Evolutionary conservation across 2,329 filamentous ascomycete species (phyloP).

Genomic region (Geoglossum cookeanum): DNA sequence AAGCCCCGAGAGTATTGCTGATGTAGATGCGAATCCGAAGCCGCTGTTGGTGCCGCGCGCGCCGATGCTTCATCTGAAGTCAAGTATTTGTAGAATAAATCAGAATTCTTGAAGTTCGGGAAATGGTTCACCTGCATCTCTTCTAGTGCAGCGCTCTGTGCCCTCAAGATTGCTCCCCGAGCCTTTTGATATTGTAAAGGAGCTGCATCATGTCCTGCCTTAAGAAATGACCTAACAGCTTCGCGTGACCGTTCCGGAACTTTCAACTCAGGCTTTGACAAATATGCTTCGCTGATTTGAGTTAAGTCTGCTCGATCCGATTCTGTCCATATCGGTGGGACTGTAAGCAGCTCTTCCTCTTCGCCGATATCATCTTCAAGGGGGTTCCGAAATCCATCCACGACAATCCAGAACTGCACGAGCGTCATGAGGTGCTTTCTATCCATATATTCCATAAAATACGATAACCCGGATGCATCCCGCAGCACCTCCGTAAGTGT

Average conservation of each 20-base stretch:
- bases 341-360: constrained; percentile 35
- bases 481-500: constrained; percentile 72
- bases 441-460: constrained; percentile 99
- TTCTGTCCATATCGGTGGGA: constrained; percentile 46
- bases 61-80: constrained; percentile 55
- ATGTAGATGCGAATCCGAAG: constrained; percentile 7
- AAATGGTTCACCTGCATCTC: constrained; percentile 69
- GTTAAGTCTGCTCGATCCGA: constrained; percentile 74
- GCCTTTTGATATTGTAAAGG: constrained; percentile 68
- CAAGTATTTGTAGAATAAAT: constrained; percentile 89
- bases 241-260: constrained; percentile 50
- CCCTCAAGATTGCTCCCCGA: constrained; percentile 58
- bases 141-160: constrained; percentile 68
- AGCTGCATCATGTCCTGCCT: constrained; percentile 56
- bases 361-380: constrained; percentile 72
- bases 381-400: constrained; percentile 88
- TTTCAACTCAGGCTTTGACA: constrained; percentile 64
- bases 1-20: background rate
- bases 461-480: constrained; percentile 77
- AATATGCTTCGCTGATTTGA: constrained; percentile 79
- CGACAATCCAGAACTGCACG: constrained; percentile 96
- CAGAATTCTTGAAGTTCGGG: constrained; percentile 73
- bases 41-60: constrained; percentile 12
- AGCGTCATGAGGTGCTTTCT: constrained; percentile 68
- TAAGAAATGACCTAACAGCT: constrained; percentile 58